Evolutionary conservation across 768 basidiomycete species (phyloP).

Genomic region (Tylopilus rubrobrunneus): DNA sequence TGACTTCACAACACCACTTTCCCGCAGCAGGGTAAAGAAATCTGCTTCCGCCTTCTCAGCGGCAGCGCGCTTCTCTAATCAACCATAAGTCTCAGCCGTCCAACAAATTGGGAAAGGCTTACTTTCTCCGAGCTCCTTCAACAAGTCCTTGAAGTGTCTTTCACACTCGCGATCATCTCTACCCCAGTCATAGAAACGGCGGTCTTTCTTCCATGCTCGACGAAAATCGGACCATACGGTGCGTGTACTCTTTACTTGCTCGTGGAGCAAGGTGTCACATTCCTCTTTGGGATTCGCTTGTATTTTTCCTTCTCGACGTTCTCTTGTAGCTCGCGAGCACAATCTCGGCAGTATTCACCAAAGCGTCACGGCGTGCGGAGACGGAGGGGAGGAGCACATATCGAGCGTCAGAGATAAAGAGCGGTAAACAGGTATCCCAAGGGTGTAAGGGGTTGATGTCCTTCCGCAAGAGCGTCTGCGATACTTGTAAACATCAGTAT

Average conservation of each 20-base stretch:
- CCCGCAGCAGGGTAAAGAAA: conserved; percentile 77
- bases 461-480: conserved; percentile 78
- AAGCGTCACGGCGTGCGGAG: conserved; percentile 83
- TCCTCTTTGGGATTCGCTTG: conserved; percentile 61
- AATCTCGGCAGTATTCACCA: conserved; percentile 95
- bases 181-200: conserved; percentile 89
- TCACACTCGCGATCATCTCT: conserved; percentile 92
- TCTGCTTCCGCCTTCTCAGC: conserved; percentile 83
- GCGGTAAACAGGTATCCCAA: conserved; percentile 88
- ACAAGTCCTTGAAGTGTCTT: conserved; percentile 77
- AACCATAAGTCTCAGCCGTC: not conserved
- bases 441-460: conserved; percentile 90
- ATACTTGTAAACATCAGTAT: conserved; percentile 12
- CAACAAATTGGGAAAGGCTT: conserved; percentile 21
- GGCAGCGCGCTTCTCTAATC: conserved; percentile 68
- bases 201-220: conserved; percentile 88
- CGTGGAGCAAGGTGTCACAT: conserved; percentile 68
- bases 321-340: conserved; percentile 75
- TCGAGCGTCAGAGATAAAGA: conserved; percentile 92
- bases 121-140: conserved; percentile 89
- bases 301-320: conserved; percentile 65
- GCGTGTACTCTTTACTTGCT: conserved; percentile 88
- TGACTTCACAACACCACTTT: conserved; percentile 48
- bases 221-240: conserved; percentile 90
- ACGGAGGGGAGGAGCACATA: conserved; percentile 85